Evolutionary conservation across 108 stramenopile species (phyloP), one percentile per base, ranked within the genome.

Genomic region (Tribonema minus): DNA sequence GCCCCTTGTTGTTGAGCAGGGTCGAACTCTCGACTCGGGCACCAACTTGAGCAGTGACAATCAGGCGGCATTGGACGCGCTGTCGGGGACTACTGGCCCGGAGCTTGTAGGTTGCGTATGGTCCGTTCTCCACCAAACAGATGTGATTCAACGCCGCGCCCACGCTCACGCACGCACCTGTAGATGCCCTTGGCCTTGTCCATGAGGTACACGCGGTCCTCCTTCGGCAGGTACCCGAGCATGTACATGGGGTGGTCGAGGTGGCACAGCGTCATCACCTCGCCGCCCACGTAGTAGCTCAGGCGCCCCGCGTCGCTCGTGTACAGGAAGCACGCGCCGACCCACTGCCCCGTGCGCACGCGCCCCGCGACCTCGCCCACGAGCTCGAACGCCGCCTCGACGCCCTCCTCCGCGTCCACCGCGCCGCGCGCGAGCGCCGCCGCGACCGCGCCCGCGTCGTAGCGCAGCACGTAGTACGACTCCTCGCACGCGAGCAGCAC

Each of bases 301-400:
- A 99, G 91, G 36, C 94, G 76, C 25, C 54, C 90, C 30, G 79
- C 81, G 70, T 86, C 86, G 87, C 94, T 97, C 67, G 94, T 91
- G 90, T 92, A 99, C 64, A 99, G 92, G 88, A 99, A 96, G 89
- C 96, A 97, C 73, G 96, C 98, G 15, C 98, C 98, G 36, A 97
- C 95, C 98, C 98, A 99, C 84, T 94, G 90, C 61, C 95, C 98
- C 46, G 93, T 92, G 28, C 88, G 88, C 80, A 97, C 92, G 33
- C 32, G 66, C 0, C 72, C 72, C 27, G 36, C 5, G 69, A 97
- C 91, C 84, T 97, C 94, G 78, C 90, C 92, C 61, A 95, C 75
- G 65, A 97, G 86, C 58, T 96, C 95, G 69, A 99, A 97, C 30
- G 94, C 89, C 54, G 92, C 95, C 58, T 96, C 96, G 25, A 99